Base-by-base conservation (phyloP, 2,329 filamentous ascomycete genomes). In the Claviceps sorghi region DNA sequence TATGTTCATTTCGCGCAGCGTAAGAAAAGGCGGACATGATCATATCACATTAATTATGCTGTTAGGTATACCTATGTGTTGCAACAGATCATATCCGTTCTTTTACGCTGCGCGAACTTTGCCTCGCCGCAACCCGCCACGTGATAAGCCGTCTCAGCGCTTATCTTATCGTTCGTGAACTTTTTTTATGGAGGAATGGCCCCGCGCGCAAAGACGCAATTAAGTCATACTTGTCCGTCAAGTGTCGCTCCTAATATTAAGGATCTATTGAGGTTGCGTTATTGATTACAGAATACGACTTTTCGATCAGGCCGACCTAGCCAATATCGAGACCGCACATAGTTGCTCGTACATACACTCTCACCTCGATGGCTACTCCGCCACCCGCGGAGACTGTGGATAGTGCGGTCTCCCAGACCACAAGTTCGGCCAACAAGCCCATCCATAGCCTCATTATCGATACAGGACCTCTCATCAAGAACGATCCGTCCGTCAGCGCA, bases 391-490 rank as follows among this genome's bases (percentile, higher is more conserved):
- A 56, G 40, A 51, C 58, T 19, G 48, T 40, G 34, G 40, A 40
- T 21, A 42, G 45, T 21, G 41, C 42, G 46, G 42, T 54, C 54
- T 46, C 56, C 30, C 52, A 49, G 13, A 19, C 52, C 50, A n/a
- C 36, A 48, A 43, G 56, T 43, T 5, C 52, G 45, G 19, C 44
- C 45, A 46, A 55, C 47, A 95, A 90, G 65, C 77, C 83, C 0
- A 81, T 95, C 49, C 83, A 94, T 70, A 85, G 84, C 51, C 80
- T 97, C 50, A 78, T 97, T 30, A 77, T 98, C 58, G 93, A 98
- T 65, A 86, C 93, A 3, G 91, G 90, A 29, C 89, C 91, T 8
- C 82, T 98, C 55, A 90, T 98, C 67, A 91, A 91, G 65, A 96
- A 96, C 70, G 84, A 93, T 58, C 88, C 91, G 13, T 75, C 87